Evolutionary conservation across 768 basidiomycete genomes (phyloP).

Genomic region (Lenzites betulinus): DNA sequence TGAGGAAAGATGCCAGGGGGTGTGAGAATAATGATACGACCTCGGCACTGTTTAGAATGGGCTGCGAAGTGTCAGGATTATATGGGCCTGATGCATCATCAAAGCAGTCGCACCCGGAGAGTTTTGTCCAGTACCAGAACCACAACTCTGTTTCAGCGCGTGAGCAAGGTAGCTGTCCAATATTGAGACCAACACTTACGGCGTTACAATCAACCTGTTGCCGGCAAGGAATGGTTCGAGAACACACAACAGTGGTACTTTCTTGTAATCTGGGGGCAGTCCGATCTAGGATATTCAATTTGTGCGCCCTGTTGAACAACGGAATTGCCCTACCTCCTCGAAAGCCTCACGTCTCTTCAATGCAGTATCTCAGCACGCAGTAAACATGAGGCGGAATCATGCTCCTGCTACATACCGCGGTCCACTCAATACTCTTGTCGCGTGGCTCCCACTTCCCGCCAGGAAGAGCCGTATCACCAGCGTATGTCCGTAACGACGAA

Average conservation of each 20-base stretch:
- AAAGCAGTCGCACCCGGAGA: conserved; percentile 52
- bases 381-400: not conserved
- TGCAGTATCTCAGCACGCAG: not conserved
- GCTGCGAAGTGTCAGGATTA: conserved; percentile 43
- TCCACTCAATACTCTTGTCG: conserved; percentile 73
- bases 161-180: not conserved
- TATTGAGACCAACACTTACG: conserved; percentile 50
- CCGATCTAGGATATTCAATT: conserved; percentile 62
- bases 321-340: conserved; percentile 65
- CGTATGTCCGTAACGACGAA: conserved; percentile 69
- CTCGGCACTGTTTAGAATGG: conserved; percentile 77
- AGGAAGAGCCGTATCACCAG: conserved; percentile 87
- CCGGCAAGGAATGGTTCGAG: conserved; percentile 80
- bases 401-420: conserved; percentile 57
- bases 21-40: conserved; percentile 85
- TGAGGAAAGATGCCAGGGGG: conserved; percentile 74
- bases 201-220: conserved; percentile 75
- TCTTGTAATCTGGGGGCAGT: conserved; percentile 67
- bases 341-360: conserved; percentile 81
- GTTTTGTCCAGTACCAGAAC: conserved; percentile 82
- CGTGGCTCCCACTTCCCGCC: conserved; percentile 78
- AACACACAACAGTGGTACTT: conserved; percentile 74
- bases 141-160: conserved; percentile 59
- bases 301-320: not conserved
- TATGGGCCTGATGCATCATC: not conserved